phyloP scores from a whole-genome alignment of 129 eudicot genomes.

The Kitagawia praeruptora region DNA sequence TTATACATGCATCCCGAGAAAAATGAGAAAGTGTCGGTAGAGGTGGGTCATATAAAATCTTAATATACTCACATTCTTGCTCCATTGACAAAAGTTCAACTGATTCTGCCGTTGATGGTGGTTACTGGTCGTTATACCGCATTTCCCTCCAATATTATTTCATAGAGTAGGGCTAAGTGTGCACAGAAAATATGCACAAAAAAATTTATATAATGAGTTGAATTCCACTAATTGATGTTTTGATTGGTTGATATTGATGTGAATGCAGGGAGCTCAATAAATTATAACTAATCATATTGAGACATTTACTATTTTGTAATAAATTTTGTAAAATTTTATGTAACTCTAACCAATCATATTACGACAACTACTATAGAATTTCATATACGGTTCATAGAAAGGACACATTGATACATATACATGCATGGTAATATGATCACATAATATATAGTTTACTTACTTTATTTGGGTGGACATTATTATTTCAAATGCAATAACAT shows the following conservation, averaged over 20 bases:
- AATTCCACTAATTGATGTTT: no score
- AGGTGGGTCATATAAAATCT: slow-evolving; percentile 8
- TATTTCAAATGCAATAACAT: background rate
- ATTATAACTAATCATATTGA: no score
- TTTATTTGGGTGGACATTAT: slow-evolving; percentile 6
- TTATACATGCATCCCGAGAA: background rate
- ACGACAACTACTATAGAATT: no score
- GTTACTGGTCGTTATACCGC: slow-evolving; percentile 22
- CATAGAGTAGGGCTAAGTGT: no score
- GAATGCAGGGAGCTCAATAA: no score
- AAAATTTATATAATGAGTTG: no score
- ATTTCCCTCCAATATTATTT: background rate
- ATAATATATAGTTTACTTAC: background rate
- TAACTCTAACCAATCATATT: no score
- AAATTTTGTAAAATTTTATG: no score
- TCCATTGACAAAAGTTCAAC: slow-evolving; percentile 5
- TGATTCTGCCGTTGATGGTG: slow-evolving; percentile 30
- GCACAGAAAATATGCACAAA: no score
- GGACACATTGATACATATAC: background rate
- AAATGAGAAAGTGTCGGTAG: slow-evolving; percentile 18
- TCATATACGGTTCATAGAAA: background rate
- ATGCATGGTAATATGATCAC: background rate
- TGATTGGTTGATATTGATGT: no score
- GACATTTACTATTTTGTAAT: no score
- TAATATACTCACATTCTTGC: background rate